These are phyloP conservation scores for Casuarina glauca DNA, from an alignment of 306 rosid species.

Conservation along the genomic window DNA sequence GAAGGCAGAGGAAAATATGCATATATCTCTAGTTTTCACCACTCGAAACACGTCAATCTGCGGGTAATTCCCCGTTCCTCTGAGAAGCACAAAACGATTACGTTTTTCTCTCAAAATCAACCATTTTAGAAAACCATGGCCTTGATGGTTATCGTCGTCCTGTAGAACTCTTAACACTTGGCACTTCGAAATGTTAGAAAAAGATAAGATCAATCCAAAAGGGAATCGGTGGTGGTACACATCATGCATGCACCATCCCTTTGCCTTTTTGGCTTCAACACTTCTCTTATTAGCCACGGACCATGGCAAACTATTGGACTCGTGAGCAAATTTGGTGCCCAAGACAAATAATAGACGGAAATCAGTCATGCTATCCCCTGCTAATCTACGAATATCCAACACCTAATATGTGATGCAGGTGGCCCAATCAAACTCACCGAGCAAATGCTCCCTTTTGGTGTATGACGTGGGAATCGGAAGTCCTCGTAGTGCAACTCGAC, in stretches of 20 bases:
- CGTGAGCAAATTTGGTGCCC: slow-evolving; percentile 12
- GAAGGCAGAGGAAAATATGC: too few species aligned
- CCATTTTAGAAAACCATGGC: too few species aligned
- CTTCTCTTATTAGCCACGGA: neutral
- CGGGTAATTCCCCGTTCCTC: too few species aligned
- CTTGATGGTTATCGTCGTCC: too few species aligned
- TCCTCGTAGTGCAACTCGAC: slow-evolving; percentile 19
- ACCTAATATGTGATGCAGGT: neutral
- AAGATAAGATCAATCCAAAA: neutral
- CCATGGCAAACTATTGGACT: slow-evolving; percentile 21
- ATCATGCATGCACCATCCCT: slow-evolving; percentile 46
- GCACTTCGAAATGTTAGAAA: neutral
- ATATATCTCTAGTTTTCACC: too few species aligned
- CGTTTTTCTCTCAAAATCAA: too few species aligned
- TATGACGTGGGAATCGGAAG: slow-evolving; percentile 35
- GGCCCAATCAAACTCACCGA: neutral
- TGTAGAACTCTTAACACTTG: neutral
- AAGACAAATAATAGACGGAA: neutral
- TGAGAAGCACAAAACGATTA: too few species aligned
- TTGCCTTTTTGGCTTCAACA: slow-evolving; percentile 9
- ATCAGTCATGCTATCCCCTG: neutral
- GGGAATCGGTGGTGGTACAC: slow-evolving; percentile 46
- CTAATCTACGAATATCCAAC: neutral
- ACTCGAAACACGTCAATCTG: too few species aligned
- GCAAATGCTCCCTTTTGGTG: too few species aligned